Conservation (phyloP, 345 rosid species). For the Populus pruinosa region DNA sequence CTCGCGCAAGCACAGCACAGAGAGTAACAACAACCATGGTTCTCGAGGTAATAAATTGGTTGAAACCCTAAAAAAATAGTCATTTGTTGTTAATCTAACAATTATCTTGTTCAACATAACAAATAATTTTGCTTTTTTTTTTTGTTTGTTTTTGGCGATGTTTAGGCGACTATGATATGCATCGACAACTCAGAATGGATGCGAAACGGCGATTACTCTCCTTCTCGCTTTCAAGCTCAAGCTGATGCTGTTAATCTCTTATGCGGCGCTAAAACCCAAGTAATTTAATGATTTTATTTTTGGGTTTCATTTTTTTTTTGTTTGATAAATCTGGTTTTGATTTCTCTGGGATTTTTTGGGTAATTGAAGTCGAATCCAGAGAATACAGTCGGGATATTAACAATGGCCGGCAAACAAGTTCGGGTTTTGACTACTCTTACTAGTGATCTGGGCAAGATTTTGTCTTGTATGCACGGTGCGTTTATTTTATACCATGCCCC, state of each 20-base stretch:
- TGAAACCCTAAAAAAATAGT: background rate
- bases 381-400: constrained; percentile 74
- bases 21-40: constrained; percentile 40
- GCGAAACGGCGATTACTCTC: constrained; percentile 69
- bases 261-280: constrained; percentile 74
- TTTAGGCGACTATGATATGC: constrained; percentile 73
- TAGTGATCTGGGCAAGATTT: constrained; percentile 67
- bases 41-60: constrained; percentile 51
- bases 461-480: constrained; percentile 77
- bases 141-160: background rate
- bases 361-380: constrained; percentile 64
- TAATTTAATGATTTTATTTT: constrained; percentile 6
- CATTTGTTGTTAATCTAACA: background rate
- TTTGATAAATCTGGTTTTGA: background rate
- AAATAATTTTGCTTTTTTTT: background rate
- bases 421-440: constrained; percentile 75
- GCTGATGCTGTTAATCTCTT: constrained; percentile 63
- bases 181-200: constrained; percentile 76
- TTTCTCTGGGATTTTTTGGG: background rate
- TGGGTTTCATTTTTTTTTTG: background rate
- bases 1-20: background rate
- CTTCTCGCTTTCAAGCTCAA: constrained; percentile 61
- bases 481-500: background rate
- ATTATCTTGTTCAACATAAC: background rate
- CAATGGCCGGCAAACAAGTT: constrained; percentile 87